phyloP scores from a whole-genome alignment of 768 basidiomycete species.

The Rhodotorula taiwanensis region DNA sequence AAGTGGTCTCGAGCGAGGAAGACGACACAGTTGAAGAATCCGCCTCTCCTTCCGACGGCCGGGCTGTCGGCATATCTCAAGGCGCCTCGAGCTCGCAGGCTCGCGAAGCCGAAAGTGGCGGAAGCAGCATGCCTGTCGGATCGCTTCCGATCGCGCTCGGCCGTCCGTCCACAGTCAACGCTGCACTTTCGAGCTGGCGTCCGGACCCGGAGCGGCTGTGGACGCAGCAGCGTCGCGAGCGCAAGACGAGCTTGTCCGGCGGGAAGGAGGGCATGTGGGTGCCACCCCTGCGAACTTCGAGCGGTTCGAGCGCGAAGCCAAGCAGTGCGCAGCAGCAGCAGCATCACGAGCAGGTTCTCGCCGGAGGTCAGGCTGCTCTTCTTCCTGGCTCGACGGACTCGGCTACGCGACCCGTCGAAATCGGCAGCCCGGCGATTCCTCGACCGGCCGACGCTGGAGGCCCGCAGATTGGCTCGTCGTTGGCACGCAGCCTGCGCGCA shows the following conservation, averaged over 20 bases:
- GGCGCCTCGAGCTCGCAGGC: too few relatives aligned
- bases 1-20: neutral
- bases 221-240: slow-evolving; percentile 6
- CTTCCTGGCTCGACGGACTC: neutral
- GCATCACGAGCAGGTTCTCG: neutral
- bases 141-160: slow-evolving; percentile 30
- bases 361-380: neutral
- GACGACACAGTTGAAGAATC: neutral
- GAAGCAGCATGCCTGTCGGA: slow-evolving; percentile 13
- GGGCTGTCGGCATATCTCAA: neutral
- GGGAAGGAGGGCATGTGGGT: neutral
- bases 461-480: too few relatives aligned
- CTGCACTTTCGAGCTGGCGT: slow-evolving; percentile 18
- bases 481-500: neutral
- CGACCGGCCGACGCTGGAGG: neutral
- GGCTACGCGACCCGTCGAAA: slow-evolving; percentile 4
- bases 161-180: neutral
- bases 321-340: neutral
- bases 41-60: neutral
- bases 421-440: slow-evolving; percentile 5
- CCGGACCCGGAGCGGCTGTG: slow-evolving; percentile 28
- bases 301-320: too few relatives aligned
- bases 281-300: too few relatives aligned
- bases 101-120: too few relatives aligned
- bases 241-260: neutral